Base-by-base conservation (phyloP, 2,329 filamentous ascomycete genomes). In the Knufia petricola region DNA sequence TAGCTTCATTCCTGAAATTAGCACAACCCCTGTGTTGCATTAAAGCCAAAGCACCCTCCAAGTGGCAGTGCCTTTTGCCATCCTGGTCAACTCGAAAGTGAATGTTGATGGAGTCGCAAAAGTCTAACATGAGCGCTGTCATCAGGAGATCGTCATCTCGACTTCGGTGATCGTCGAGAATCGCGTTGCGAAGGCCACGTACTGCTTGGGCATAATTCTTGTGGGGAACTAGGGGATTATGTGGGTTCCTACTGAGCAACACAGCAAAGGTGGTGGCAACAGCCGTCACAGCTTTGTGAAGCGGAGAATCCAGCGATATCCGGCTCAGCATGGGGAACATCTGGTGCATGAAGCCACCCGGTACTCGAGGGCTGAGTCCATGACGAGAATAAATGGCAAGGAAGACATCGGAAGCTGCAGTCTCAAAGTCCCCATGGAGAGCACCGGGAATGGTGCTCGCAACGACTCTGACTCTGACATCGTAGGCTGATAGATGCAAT, bases 61-160 rank as follows among this genome's bases (percentile, higher is more conserved):
- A 57, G 46, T 59, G 57, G 45, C 53, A 12, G 52, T 54, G 32
- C 50, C 49, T 12, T 31, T 40, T 4, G 41, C 12, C 2, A 34
- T 12, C 12, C 34, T 31, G 0, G 47, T 52, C 31, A 15, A 19
- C 17, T 24, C 44, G 32, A 50, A 57, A 59, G 38, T 57, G 52
- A 8, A 50, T 38, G 9, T 51, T 30, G 13, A 59, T 32, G n/a
- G 51, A 30, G 23, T 59, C 57, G 51, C 58, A 59, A 9, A 59
- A 52, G 43, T 58, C 57, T 39, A 59, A 55, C 32, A 58, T 37
- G 30, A 59, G 41, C 21, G 55, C 54, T 3, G 56, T 57, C 53
- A 58, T 56, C 23, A 59, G 46, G 4, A 58, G 49, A 19, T 58
- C 55, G 43, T 59, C 52, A 34, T 50, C 51, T 17, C 20, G 28